phyloP scores from a whole-genome alignment of 768 basidiomycete species.

The Grammothele lineata region DNA sequence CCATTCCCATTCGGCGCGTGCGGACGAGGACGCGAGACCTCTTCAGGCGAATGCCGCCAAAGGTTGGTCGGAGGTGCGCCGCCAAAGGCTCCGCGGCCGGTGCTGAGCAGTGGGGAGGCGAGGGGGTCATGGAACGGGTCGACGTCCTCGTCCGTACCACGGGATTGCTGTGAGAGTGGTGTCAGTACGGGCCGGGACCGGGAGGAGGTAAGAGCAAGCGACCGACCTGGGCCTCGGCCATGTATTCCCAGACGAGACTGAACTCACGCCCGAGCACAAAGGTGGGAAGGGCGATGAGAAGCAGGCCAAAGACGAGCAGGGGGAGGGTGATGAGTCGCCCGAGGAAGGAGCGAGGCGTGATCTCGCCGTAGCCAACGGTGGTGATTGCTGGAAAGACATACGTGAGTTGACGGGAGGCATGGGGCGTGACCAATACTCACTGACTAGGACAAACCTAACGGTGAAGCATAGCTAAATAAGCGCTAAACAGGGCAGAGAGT shows the following conservation, averaged over 20 bases:
- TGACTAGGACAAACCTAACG: constrained; percentile 68
- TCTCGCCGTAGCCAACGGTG: constrained; percentile 90
- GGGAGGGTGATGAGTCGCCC: constrained; percentile 84
- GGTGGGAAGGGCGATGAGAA: constrained; percentile 86
- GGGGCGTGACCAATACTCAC: constrained; percentile 41
- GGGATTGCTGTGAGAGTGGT: constrained; percentile 2
- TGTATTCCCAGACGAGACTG: constrained; percentile 83
- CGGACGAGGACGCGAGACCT: constrained; percentile 5
- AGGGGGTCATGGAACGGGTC: constrained; percentile 13
- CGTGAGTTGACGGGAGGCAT: not conserved
- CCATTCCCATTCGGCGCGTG: too few relatives aligned
- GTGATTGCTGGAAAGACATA: constrained; percentile 56
- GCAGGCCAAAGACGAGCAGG: constrained; percentile 79
- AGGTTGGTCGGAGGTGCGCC: constrained; percentile 6
- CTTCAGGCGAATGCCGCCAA: constrained; percentile 14
- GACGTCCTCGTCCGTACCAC: constrained; percentile 9
- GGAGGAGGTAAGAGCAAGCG: not conserved
- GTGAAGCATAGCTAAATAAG: constrained; percentile 2
- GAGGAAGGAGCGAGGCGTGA: constrained; percentile 83
- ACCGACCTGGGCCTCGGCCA: constrained; percentile 51
- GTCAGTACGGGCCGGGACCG: not conserved
- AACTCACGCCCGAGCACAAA: constrained; percentile 93
- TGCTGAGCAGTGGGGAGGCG: constrained; percentile 14
- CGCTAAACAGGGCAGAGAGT: constrained; percentile 1
- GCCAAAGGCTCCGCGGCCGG: constrained; percentile 6